Evolutionary conservation across 176 grass and related monocot species (phyloP), one percentile per base, ranked within the genome.

Genomic region (Ensete ventricosum): DNA sequence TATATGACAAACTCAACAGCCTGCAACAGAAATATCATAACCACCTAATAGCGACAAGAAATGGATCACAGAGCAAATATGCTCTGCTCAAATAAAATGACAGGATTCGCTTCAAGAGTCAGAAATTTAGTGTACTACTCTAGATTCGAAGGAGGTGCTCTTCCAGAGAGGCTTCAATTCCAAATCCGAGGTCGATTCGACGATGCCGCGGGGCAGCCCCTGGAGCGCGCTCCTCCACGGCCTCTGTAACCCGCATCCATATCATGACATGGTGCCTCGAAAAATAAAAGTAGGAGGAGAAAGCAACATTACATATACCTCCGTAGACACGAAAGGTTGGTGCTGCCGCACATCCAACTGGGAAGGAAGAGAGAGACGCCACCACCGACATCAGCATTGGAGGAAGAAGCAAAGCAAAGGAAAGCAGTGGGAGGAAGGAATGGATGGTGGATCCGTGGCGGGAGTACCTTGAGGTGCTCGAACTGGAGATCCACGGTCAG

Each of bases 161-260:
- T 82, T 14, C 54, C 68, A 96, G 52, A 96, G 85, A 64, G 89
- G 83, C 24, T 85, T 91, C 76, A 96, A 76, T 60, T 86, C 88
- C 85, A 96, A 85, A 85, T 96, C 87, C n/a, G 93, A 92, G 71
- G 84, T 79, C 74, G 84, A 73, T 9, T 92, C 53, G 19, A 96
- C 83, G 20, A 97, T 92, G 66, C 93, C 93, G 25, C 83, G 87
- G 12, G 93, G 93, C 79, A 97, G 71, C 65, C 83, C 90, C 24
- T 88, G 80, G 20, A 89, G 76, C 70, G 57, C 79, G 14, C 76
- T 74, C 76, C 78, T 83, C 76, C 82, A 81, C 55, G 23, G 48
- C 49, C 75, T 73, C 89, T 85, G 83, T 76, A 64, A 22, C 21
- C 10, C 19, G 63, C 20, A 67, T 8, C 55, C 43, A 25, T 16